These are phyloP conservation scores for Vachellia collinsii DNA, from an alignment of 306 rosid genomes.

Conservation along the genomic window DNA sequence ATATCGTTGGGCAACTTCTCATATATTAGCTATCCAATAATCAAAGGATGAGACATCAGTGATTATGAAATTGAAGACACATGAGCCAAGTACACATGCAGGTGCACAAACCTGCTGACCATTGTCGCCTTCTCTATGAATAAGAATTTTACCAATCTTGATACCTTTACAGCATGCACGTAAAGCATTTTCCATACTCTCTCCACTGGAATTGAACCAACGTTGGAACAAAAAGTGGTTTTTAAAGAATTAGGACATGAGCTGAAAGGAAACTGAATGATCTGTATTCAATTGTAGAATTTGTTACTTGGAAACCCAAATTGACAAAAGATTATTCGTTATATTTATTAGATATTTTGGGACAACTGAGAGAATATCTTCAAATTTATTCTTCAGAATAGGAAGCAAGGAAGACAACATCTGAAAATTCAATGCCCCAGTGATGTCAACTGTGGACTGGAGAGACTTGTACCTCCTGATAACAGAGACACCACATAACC, in stretches of 20 bases:
- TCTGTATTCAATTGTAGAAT: background rate
- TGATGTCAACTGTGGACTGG: conserved; percentile 27
- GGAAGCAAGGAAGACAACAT: conserved; percentile 28
- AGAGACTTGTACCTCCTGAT: conserved; percentile 75
- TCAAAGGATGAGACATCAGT: conserved; percentile 28
- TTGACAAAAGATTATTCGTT: background rate
- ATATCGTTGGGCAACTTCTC: conserved; percentile 93
- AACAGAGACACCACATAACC: conserved; percentile 96
- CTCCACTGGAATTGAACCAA: conserved; percentile 67
- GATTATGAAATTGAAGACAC: conserved; percentile 3
- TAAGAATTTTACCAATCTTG: conserved; percentile 96
- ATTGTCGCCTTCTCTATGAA: conserved; percentile 98
- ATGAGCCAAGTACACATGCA: conserved; percentile 20
- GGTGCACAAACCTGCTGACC: conserved; percentile 84
- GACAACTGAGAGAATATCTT: background rate
- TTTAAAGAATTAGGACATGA: background rate
- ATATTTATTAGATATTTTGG: conserved; percentile 5
- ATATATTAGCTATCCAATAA: conserved; percentile 73
- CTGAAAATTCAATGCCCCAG: conserved; percentile 5
- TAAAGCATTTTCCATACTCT: conserved; percentile 99
- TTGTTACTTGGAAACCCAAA: conserved; percentile 15
- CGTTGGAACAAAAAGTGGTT: conserved; percentile 12
- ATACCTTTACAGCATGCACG: conserved; percentile 99
- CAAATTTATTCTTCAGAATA: conserved; percentile 26
- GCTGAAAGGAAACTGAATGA: conserved; percentile 1